Percentiles rank a stretch among this genome's conserved stretches.
Evolutionary conservation across 1,284 basidiomycete species (phyloP).

Genomic region (Leccinum ponderosum): DNA sequence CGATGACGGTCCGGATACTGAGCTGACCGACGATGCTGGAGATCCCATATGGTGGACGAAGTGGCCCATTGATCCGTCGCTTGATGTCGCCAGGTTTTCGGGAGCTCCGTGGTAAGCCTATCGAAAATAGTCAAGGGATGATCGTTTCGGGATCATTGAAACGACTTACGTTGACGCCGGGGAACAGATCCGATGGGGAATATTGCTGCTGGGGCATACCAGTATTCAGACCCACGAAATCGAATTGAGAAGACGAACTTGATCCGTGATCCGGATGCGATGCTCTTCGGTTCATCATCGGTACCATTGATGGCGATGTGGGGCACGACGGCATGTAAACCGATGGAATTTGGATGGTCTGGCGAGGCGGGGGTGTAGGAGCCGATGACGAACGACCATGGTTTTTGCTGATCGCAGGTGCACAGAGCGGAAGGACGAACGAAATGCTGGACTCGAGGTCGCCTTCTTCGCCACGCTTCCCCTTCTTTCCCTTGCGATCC

Average conservation of each 20-base stretch:
- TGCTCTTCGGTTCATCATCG: conserved; percentile 57
- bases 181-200: conserved; percentile 21
- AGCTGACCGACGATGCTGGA: conserved; percentile 30
- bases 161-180: conserved; percentile 26
- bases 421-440: conserved; percentile 53
- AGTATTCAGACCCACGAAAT: conserved; percentile 42
- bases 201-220: conserved; percentile 37
- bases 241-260: conserved; percentile 44
- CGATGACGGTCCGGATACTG: conserved; percentile 35
- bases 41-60: conserved; percentile 27
- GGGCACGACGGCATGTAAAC: conserved; percentile 68
- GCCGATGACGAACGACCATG: conserved; percentile 54
- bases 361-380: conserved; percentile 56
- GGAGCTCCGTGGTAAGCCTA: conserved; percentile 24
- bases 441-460: conserved; percentile 51
- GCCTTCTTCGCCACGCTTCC: conserved; percentile 43
- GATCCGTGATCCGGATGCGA: conserved; percentile 46
- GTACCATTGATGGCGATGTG: conserved; percentile 56
- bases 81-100: conserved; percentile 31
- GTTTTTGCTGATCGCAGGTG: conserved; percentile 32
- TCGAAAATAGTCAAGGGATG: conserved; percentile 5
- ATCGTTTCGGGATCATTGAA: neutral
- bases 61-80: conserved; percentile 23
- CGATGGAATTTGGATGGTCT: conserved; percentile 63
- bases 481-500: conserved; percentile 52